phyloP scores from a whole-genome alignment of 495 filamentous ascomycete species.

The Lichenothelia convexa region DNA sequence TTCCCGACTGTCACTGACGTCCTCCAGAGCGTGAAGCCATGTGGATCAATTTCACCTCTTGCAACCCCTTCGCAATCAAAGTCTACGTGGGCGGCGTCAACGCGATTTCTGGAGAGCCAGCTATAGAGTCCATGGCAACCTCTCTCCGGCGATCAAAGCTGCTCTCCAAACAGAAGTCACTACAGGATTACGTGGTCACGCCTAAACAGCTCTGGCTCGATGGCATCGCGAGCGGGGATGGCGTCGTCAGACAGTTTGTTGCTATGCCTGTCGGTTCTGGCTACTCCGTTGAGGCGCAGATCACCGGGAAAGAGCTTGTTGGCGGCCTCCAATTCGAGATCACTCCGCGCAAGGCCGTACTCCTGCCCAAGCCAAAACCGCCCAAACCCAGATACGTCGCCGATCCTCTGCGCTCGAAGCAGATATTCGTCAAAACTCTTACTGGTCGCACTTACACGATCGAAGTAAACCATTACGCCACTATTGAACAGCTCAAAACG shows the following conservation, averaged over 20 bases:
- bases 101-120: slow-evolving; percentile 26
- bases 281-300: slow-evolving; percentile 31
- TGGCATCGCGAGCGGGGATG: slow-evolving; percentile 20
- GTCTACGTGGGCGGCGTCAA: slow-evolving; percentile 31
- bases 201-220: slow-evolving; percentile 30
- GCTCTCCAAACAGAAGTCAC: not conserved
- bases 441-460: slow-evolving; percentile 13
- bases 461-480: not conserved
- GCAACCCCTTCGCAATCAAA: slow-evolving; percentile 23
- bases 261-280: slow-evolving; percentile 25
- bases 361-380: too few relatives aligned
- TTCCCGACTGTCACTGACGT: too few relatives aligned
- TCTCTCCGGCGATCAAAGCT: slow-evolving; percentile 3
- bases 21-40: slow-evolving; percentile 30
- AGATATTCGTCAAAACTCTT: slow-evolving; percentile 14
- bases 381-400: too few relatives aligned
- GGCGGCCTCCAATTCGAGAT: slow-evolving; percentile 32
- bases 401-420: too few relatives aligned
- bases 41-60: slow-evolving; percentile 25
- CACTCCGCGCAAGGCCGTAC: too few relatives aligned
- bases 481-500: slow-evolving; percentile 15
- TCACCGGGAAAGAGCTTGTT: slow-evolving; percentile 25
- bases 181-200: slow-evolving; percentile 31
- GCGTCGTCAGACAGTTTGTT: slow-evolving; percentile 25
- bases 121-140: slow-evolving; percentile 13